Percentiles rank a stretch among this genome's conserved stretches.
phyloP scores from a whole-genome alignment of 2,329 filamentous ascomycete genomes.

The Leptographium procerum region DNA sequence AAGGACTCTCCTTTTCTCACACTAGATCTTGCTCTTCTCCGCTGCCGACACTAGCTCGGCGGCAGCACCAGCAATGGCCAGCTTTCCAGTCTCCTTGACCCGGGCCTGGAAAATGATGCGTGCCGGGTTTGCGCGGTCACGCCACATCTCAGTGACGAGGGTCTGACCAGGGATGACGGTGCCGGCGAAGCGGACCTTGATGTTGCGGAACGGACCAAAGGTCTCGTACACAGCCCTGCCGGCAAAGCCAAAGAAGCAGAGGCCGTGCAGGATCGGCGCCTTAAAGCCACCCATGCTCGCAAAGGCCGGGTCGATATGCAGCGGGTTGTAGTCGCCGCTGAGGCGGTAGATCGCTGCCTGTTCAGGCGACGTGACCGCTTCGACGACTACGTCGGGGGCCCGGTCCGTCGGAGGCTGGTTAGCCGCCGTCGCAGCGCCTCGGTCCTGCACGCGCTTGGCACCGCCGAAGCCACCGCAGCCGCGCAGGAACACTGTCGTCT shows the following conservation, averaged over 20 bases:
- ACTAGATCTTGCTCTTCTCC: slow-evolving; percentile 19
- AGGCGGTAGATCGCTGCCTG: slow-evolving; percentile 90
- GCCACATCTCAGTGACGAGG: slow-evolving; percentile 92
- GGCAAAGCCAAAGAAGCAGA: slow-evolving; percentile 86
- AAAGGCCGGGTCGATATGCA: slow-evolving; percentile 91
- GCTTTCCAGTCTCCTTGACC: slow-evolving; percentile 87
- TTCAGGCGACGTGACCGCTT: slow-evolving; percentile 77
- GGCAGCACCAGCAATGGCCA: slow-evolving; percentile 70
- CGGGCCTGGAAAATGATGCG: slow-evolving; percentile 70
- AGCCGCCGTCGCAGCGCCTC: slow-evolving; percentile 67
- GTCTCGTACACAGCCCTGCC: slow-evolving; percentile 81
- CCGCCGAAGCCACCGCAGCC: slow-evolving; percentile 87
- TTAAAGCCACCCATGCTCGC: slow-evolving; percentile 94
- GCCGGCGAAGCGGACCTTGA: slow-evolving; percentile 86
- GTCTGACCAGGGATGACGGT: slow-evolving; percentile 80
- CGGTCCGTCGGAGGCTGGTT: slow-evolving; percentile 65
- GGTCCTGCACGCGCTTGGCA: slow-evolving; percentile 60
- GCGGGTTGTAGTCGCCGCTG: slow-evolving; percentile 88
- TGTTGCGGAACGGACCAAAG: slow-evolving; percentile 75
- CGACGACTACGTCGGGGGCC: slow-evolving; percentile 67
- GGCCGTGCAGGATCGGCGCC: slow-evolving; percentile 87
- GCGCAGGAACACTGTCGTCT: slow-evolving; percentile 83
- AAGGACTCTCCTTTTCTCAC: background rate
- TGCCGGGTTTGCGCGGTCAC: slow-evolving; percentile 52
- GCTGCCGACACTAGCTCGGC: slow-evolving; percentile 47